Evolutionary conservation across 2,329 filamentous ascomycete species (phyloP).

Genomic region (Aureobasidium leucospermi): DNA sequence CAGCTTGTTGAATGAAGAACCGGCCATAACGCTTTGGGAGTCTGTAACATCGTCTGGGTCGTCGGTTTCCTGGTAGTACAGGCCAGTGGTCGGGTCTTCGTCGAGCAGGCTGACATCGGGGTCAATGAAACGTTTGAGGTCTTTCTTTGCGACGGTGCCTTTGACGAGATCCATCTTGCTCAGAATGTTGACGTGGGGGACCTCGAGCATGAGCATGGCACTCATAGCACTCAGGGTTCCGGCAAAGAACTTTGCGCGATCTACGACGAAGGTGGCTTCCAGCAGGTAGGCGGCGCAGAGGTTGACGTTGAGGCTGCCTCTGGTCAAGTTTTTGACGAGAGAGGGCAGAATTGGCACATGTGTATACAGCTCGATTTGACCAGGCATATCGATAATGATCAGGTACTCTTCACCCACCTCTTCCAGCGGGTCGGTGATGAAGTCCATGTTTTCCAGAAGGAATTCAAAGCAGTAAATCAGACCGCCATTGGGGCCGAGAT

Average conservation of each 20-base stretch:
- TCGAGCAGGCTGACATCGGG: slow-evolving; percentile 78
- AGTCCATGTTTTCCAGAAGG: slow-evolving; percentile 88
- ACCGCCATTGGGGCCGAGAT: slow-evolving; percentile 82
- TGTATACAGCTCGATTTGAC: slow-evolving; percentile 97
- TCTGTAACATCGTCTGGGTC: slow-evolving; percentile 46
- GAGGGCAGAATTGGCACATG: slow-evolving; percentile 88
- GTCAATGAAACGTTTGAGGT: slow-evolving; percentile 83
- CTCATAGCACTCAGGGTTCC: slow-evolving; percentile 95
- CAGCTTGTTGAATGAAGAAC: slow-evolving; percentile 70
- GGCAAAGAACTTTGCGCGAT: slow-evolving; percentile 94
- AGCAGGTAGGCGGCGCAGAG: slow-evolving; percentile 91
- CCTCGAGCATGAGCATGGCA: slow-evolving; percentile 96
- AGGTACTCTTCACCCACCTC: slow-evolving; percentile 88
- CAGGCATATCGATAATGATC: slow-evolving; percentile 97
- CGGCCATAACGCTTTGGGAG: slow-evolving; percentile 66
- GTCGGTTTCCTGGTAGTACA: slow-evolving; percentile 33
- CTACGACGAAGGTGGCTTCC: slow-evolving; percentile 90
- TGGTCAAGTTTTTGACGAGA: slow-evolving; percentile 73
- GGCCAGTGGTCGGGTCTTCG: slow-evolving; percentile 59
- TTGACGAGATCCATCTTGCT: slow-evolving; percentile 98
- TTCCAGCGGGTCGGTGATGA: slow-evolving; percentile 77
- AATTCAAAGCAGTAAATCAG: slow-evolving; percentile 97
- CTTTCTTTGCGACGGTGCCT: slow-evolving; percentile 76
- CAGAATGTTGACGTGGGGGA: slow-evolving; percentile 92
- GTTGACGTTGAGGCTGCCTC: slow-evolving; percentile 78